These are phyloP conservation scores for Takakia lepidozioides DNA, from an alignment of 225 moss, liverwort and hornwort genomes.

Conservation along the genomic window DNA sequence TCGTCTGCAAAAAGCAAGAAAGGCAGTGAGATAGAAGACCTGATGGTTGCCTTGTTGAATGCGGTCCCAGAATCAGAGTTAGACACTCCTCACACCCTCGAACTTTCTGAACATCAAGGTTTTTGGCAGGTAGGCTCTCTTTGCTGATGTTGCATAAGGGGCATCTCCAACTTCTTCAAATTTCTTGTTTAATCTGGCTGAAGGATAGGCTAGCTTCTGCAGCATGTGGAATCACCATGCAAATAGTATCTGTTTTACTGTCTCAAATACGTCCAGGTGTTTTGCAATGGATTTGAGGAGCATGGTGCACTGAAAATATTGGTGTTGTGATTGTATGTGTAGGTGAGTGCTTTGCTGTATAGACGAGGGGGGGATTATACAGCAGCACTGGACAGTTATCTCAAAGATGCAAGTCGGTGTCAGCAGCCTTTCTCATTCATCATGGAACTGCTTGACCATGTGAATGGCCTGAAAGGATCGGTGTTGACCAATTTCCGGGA, in stretches of 20 bases:
- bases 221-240: no score
- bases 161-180: no score
- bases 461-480: slow-evolving; percentile 34
- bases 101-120: slow-evolving; percentile 48
- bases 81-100: slow-evolving; percentile 56
- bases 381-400: slow-evolving; percentile 77
- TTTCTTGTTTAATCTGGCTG: no score
- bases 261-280: no score
- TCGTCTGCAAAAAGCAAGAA: slow-evolving; percentile 18
- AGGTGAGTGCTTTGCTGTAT: slow-evolving; percentile 81
- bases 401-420: slow-evolving; percentile 49
- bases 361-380: slow-evolving; percentile 56
- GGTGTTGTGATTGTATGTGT: slow-evolving; percentile 2
- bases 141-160: no score
- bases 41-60: slow-evolving; percentile 79
- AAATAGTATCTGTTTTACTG: no score
- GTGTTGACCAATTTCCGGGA: slow-evolving; percentile 49
- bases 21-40: slow-evolving; percentile 57
- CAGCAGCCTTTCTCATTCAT: slow-evolving; percentile 75
- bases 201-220: no score
- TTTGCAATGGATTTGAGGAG: no score
- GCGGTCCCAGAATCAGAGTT: slow-evolving; percentile 71
- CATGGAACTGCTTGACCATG: slow-evolving; percentile 63
- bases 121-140: slow-evolving; percentile 99
- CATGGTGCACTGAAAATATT: background rate